phyloP scores from a whole-genome alignment of 768 basidiomycete species.

The Pleurotus eryngii region DNA sequence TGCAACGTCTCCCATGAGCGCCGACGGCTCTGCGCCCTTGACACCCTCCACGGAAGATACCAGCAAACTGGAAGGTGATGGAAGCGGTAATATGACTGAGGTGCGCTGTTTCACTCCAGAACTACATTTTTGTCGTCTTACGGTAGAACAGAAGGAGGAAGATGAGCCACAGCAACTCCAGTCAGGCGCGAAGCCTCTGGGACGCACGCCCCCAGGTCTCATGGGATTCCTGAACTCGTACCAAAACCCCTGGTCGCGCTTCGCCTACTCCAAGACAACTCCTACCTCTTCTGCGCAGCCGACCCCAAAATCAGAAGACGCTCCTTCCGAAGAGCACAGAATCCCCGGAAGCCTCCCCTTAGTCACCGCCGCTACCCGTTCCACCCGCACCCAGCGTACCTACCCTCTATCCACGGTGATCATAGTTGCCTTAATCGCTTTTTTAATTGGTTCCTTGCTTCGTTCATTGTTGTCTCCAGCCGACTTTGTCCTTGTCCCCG shows the following conservation, averaged over 20 bases:
- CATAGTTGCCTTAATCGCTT: constrained; percentile 80
- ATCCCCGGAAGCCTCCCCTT: constrained; percentile 34
- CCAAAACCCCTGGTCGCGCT: constrained; percentile 54
- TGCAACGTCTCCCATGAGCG: constrained; percentile 6
- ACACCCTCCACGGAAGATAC: constrained; percentile 13
- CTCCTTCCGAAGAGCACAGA: constrained; percentile 10
- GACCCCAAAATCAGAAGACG: neutral
- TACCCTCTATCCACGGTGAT: constrained; percentile 59
- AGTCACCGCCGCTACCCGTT: constrained; percentile 14
- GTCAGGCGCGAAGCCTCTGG: constrained; percentile 7
- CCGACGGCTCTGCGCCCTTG: constrained; percentile 16
- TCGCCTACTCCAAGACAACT: constrained; percentile 29
- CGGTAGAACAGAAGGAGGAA: constrained; percentile 13
- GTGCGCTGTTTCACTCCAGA: neutral
- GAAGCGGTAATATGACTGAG: constrained; percentile 22
- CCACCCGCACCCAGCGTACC: constrained; percentile 13
- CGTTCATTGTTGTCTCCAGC: constrained; percentile 86
- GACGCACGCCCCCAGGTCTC: constrained; percentile 31
- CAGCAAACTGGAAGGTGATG: constrained; percentile 17
- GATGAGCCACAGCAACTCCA: constrained; percentile 12
- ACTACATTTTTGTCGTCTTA: neutral
- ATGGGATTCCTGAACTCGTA: constrained; percentile 61
- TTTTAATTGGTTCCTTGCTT: constrained; percentile 87
- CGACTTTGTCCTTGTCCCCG: constrained; percentile 80
- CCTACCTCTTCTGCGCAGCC: constrained; percentile 10